Percentiles rank a stretch among this genome's conserved stretches.
phyloP scores from a whole-genome alignment of 2,329 filamentous ascomycete species.

The Biscogniauxia marginata region DNA sequence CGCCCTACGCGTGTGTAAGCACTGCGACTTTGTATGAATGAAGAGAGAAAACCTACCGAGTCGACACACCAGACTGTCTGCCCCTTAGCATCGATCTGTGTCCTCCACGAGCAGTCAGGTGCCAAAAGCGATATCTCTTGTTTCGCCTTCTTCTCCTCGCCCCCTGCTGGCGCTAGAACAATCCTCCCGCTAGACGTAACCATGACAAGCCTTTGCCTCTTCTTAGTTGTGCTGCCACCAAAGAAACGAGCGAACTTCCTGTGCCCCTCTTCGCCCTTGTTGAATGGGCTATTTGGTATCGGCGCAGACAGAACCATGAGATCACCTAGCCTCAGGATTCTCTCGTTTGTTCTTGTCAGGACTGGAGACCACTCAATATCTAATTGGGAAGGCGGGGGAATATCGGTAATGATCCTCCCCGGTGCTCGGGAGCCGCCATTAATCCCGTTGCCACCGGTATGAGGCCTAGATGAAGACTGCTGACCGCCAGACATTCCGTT shows the following conservation, averaged over 20 bases:
- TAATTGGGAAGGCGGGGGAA: conserved; percentile 92
- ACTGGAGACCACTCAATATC: conserved; percentile 99
- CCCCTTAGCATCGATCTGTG: conserved; percentile 81
- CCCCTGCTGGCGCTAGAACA: conserved; percentile 84
- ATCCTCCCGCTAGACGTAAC: conserved; percentile 89
- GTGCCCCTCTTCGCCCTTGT: conserved; percentile 70
- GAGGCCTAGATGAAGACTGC: conserved; percentile 28
- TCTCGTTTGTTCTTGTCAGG: conserved; percentile 83
- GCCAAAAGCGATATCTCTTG: conserved; percentile 82
- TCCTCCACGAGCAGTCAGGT: conserved; percentile 75
- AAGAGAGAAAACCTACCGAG: conserved; percentile 64
- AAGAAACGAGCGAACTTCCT: conserved; percentile 95
- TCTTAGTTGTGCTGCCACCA: conserved; percentile 85
- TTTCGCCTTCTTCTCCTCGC: conserved; percentile 94
- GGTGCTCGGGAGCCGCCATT: conserved; percentile 60
- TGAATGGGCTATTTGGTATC: conserved; percentile 69
- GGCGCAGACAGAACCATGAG: conserved; percentile 80
- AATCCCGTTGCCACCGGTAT: conserved; percentile 36
- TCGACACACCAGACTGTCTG: conserved; percentile 87
- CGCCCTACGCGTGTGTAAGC: conserved; percentile 55
- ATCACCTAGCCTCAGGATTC: conserved; percentile 92
- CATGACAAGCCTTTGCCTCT: conserved; percentile 89
- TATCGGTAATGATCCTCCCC: conserved; percentile 84
- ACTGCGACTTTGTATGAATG: conserved; percentile 9
- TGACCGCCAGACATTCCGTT: conserved; percentile 50